Conservation (phyloP, 331 rosid genomes). For the Cydonia oblonga region DNA sequence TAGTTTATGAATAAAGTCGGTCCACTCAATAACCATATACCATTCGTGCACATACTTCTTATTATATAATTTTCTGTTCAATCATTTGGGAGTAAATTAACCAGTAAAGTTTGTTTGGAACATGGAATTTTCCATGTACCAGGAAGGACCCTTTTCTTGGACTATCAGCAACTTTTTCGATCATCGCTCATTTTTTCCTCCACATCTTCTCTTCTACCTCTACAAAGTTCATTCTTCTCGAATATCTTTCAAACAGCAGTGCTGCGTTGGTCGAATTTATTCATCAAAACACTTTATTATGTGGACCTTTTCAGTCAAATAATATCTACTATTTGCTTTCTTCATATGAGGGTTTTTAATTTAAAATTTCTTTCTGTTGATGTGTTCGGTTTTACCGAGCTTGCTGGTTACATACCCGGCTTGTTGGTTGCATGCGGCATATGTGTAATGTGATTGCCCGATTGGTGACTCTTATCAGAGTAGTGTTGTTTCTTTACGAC, state of each 20-base stretch:
- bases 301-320: not conserved
- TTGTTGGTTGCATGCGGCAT: not conserved
- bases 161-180: not conserved
- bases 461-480: not conserved
- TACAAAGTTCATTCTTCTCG: not conserved
- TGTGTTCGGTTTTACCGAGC: not conserved
- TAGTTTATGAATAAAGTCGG: not conserved
- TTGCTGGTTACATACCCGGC: too few relatives aligned
- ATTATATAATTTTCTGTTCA: not conserved
- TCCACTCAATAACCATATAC: conserved; percentile 2
- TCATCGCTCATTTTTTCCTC: not conserved
- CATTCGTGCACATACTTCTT: not conserved
- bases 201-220: not conserved
- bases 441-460: not conserved
- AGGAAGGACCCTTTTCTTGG: conserved; percentile 1
- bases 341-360: not conserved
- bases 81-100: not conserved
- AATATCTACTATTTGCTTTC: too few relatives aligned
- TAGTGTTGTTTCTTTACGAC: not conserved
- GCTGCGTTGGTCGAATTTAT: not conserved
- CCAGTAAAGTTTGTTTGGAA: not conserved
- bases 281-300: not conserved
- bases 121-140: conserved; percentile 12
- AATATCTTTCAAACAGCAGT: not conserved
- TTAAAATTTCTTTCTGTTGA: not conserved